Conservation (phyloP, 306 rosid species). For the Glycine soja region DNA sequence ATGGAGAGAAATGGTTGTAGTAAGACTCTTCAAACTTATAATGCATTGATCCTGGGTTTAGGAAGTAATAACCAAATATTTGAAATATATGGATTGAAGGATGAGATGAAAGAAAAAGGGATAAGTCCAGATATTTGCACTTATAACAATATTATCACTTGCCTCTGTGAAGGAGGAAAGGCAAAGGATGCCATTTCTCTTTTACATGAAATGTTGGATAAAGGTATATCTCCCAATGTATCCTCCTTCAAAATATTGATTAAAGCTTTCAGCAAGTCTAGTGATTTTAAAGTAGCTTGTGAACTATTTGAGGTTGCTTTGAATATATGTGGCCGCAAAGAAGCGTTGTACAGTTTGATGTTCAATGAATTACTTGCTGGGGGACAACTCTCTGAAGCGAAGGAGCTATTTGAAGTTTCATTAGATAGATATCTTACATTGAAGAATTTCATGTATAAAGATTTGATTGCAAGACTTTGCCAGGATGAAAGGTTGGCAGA, state of each 20-base stretch:
- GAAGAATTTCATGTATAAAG: constrained; percentile 73
- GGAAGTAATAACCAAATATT: constrained; percentile 76
- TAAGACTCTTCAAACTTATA: constrained; percentile 90
- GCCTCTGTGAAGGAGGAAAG: constrained; percentile 83
- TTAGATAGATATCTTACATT: constrained; percentile 65
- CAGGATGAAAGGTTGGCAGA: constrained; percentile 54
- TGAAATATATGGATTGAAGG: constrained; percentile 91
- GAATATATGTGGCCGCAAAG: constrained; percentile 75
- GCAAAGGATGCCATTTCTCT: constrained; percentile 77
- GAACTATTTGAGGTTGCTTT: constrained; percentile 75
- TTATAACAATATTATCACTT: constrained; percentile 74
- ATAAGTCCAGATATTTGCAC: constrained; percentile 71
- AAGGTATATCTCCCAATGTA: constrained; percentile 77
- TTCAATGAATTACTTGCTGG: constrained; percentile 80
- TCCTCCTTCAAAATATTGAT: constrained; percentile 79
- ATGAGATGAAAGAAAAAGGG: constrained; percentile 93
- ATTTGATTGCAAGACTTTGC: constrained; percentile 78
- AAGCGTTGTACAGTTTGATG: constrained; percentile 81
- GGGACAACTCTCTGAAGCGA: constrained; percentile 68
- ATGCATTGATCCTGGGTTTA: constrained; percentile 81
- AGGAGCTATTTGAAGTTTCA: constrained; percentile 72
- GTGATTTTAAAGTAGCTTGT: constrained; percentile 67
- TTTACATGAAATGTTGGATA: constrained; percentile 90
- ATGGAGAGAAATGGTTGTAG: constrained; percentile 94
- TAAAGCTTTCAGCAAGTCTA: constrained; percentile 72